Percentiles rank a stretch among this genome's conserved stretches.
Evolutionary conservation across 176 grass and related monocot genomes (phyloP).

Genomic region (Aegilops umbellulata): DNA sequence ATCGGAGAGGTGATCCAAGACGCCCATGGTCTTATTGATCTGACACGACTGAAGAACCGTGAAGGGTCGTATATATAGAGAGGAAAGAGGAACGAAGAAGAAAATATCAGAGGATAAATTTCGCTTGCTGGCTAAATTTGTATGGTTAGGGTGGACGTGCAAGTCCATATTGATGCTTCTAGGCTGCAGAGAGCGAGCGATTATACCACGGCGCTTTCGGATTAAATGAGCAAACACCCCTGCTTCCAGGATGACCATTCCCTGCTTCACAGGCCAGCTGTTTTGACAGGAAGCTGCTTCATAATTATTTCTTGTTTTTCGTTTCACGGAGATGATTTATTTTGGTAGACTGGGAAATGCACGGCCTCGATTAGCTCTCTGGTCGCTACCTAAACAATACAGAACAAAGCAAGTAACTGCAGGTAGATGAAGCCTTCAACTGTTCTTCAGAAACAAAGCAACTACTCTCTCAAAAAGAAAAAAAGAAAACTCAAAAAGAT

Average conservation of each 20-base stretch:
- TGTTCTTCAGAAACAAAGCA: slow-evolving; percentile 25
- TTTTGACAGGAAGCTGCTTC: slow-evolving; percentile 10
- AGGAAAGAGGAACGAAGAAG: background rate
- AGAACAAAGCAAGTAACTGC: background rate
- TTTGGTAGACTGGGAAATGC: background rate
- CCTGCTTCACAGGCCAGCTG: slow-evolving; percentile 17
- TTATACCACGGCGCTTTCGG: slow-evolving; percentile 21
- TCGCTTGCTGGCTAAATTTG: background rate
- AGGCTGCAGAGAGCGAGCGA: background rate
- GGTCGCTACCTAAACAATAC: slow-evolving; percentile 6
- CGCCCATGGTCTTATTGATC: slow-evolving; percentile 43
- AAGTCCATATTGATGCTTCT: slow-evolving; percentile 2
- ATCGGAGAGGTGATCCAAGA: slow-evolving; percentile 56
- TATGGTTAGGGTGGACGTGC: slow-evolving; percentile 37
- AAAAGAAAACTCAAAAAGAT: background rate
- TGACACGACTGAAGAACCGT: background rate
- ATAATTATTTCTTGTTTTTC: background rate
- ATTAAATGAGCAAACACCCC: slow-evolving; percentile 32
- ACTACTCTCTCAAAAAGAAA: background rate
- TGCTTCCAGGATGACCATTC: slow-evolving; percentile 24
- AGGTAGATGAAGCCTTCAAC: slow-evolving; percentile 10
- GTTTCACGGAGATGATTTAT: background rate
- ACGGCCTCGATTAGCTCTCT: background rate
- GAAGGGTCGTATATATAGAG: background rate
- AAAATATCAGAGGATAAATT: background rate